phyloP scores from a whole-genome alignment of 345 rosid genomes.

The Melaleuca alternifolia region DNA sequence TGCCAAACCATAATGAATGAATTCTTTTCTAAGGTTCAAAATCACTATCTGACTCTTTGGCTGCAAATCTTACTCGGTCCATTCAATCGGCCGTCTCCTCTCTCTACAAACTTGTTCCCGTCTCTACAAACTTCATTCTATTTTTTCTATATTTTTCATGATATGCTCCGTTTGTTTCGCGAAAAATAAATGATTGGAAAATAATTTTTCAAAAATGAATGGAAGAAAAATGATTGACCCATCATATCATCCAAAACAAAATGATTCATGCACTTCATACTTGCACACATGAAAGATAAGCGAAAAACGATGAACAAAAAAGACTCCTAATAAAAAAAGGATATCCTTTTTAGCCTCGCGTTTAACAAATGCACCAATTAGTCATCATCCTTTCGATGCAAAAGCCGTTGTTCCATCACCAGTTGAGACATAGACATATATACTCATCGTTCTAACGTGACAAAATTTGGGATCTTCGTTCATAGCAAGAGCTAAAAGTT shows the following conservation, averaged over 20 bases:
- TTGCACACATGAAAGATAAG: no score
- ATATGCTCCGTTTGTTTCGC: no score
- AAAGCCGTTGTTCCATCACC: neutral
- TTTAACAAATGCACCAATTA: neutral
- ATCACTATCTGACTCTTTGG: neutral
- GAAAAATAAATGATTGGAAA: no score
- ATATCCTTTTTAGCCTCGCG: accelerated
- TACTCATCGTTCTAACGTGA: neutral
- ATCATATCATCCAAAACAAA: no score
- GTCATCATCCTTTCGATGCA: neutral
- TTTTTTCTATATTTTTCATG: no score
- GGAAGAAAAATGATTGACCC: no score
- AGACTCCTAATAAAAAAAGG: no score
- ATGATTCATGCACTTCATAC: no score
- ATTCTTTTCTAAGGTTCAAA: neutral
- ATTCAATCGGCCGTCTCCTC: neutral
- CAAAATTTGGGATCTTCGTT: neutral
- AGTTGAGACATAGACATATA: neutral
- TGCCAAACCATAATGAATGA: accelerated
- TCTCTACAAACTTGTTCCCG: no score
- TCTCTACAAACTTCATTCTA: no score
- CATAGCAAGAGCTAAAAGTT: neutral
- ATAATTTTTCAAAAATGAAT: no score
- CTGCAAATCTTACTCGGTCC: accelerated
- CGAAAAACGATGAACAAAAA: no score